Evolutionary conservation across 176 grass and related monocot species (phyloP).

Genomic region (Oryza australiensis): DNA sequence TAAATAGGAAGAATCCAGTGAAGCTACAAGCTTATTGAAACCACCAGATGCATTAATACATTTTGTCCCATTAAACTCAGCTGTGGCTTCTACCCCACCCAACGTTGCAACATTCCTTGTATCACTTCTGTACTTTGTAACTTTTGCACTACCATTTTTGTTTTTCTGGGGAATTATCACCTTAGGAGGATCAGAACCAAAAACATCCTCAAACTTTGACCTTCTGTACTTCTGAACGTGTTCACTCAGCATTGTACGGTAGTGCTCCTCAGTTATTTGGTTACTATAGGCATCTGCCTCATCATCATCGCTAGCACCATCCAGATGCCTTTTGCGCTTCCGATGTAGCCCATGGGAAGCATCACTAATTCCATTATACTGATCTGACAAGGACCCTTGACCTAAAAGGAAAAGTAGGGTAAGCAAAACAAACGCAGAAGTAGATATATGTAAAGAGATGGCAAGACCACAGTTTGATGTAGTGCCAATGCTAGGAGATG

Average conservation of each 20-base stretch:
- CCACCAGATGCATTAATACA: slow-evolving; percentile 57
- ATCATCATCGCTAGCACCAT: slow-evolving; percentile 60
- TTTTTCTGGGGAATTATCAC: slow-evolving; percentile 34
- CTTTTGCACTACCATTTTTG: slow-evolving; percentile 46
- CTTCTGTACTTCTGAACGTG: slow-evolving; percentile 81
- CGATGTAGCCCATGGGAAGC: slow-evolving; percentile 47
- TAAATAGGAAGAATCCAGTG: slow-evolving; percentile 74
- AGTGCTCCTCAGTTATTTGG: slow-evolving; percentile 81
- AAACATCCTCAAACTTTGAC: slow-evolving; percentile 53
- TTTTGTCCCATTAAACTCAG: slow-evolving; percentile 42
- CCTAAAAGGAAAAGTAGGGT: slow-evolving; percentile 41
- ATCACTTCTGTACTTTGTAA: slow-evolving; percentile 44
- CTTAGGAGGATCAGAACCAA: slow-evolving; percentile 54
- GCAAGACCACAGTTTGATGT: background rate
- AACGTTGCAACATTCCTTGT: slow-evolving; percentile 31
- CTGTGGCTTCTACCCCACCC: slow-evolving; percentile 41
- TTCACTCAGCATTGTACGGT: slow-evolving; percentile 87
- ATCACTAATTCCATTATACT: slow-evolving; percentile 62
- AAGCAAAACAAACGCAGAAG: slow-evolving; percentile 24
- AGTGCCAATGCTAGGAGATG: slow-evolving; percentile 24
- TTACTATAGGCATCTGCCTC: slow-evolving; percentile 59
- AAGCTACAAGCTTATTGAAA: slow-evolving; percentile 65
- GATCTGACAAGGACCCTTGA: slow-evolving; percentile 57
- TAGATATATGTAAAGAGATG: slow-evolving; percentile 11
- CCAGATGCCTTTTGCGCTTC: slow-evolving; percentile 50